These are phyloP conservation scores for Colletotrichum spinosum DNA, from an alignment of 2,329 filamentous ascomycete species.

Conservation along the genomic window DNA sequence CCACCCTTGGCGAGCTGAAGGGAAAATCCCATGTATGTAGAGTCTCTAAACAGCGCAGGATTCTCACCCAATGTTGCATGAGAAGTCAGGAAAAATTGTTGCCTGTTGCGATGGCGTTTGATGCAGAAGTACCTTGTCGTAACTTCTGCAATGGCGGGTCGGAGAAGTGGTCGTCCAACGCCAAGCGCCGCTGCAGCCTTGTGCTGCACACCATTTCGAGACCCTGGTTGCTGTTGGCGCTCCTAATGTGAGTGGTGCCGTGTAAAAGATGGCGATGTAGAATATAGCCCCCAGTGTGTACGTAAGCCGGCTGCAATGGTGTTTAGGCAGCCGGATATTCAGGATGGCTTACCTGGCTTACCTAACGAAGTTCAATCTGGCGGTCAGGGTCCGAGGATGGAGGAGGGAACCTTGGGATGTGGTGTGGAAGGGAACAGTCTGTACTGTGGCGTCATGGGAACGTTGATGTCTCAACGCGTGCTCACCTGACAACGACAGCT, in stretches of 20 bases:
- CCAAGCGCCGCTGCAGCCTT: constrained; percentile 22
- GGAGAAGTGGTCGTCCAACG: neutral
- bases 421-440: constrained; percentile 19
- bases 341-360: no score
- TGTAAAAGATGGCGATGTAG: no score
- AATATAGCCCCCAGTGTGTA: no score
- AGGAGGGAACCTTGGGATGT: neutral
- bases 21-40: neutral
- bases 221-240: neutral
- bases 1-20: neutral
- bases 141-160: no score
- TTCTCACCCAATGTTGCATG: neutral
- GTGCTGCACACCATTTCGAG: constrained; percentile 24
- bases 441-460: constrained; percentile 21
- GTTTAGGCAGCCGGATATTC: no score
- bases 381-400: neutral
- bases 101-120: constrained; percentile 5
- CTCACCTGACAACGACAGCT: constrained; percentile 21
- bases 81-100: neutral
- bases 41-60: constrained; percentile 2
- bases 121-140: neutral
- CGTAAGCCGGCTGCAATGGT: no score
- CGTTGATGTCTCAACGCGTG: constrained; percentile 10
- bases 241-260: no score
- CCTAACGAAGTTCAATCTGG: neutral